Conservation (phyloP, 2,329 filamentous ascomycete genomes). For the Aspergillus intermedius region DNA sequence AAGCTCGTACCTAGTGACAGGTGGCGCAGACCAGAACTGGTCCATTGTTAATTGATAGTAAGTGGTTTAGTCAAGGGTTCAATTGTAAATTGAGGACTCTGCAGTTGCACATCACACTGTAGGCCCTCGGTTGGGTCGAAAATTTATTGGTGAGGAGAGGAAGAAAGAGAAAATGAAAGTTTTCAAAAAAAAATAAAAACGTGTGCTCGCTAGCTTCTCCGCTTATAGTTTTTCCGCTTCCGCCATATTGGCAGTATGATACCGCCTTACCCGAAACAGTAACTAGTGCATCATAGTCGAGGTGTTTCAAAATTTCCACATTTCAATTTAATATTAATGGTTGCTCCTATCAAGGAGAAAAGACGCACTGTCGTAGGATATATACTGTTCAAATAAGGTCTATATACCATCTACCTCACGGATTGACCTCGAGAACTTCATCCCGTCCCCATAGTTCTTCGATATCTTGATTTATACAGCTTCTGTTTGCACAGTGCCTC, state of each 20-base stretch:
- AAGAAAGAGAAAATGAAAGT: slow-evolving; percentile 11
- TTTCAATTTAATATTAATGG: too few species aligned
- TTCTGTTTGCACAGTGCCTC: slow-evolving; percentile 42
- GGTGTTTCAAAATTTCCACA: too few species aligned
- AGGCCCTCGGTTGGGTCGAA: background rate
- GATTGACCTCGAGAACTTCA: background rate
- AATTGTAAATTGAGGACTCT: background rate
- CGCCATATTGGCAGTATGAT: slow-evolving; percentile 1
- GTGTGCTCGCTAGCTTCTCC: slow-evolving; percentile 11
- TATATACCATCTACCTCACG: background rate
- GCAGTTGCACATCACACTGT: background rate
- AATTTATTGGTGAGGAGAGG: background rate
- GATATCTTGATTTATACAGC: background rate
- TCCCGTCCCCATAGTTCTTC: background rate
- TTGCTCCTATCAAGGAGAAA: too few species aligned
- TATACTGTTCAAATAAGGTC: background rate
- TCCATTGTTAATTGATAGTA: slow-evolving; percentile 42
- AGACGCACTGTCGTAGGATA: background rate
- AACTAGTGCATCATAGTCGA: background rate
- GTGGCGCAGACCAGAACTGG: slow-evolving; percentile 59
- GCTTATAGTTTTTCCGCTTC: slow-evolving; percentile 10
- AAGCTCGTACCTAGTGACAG: slow-evolving; percentile 55
- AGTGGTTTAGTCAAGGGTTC: background rate
- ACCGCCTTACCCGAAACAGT: background rate
- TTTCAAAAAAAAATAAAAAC: slow-evolving; percentile 11